phyloP scores from a whole-genome alignment of 2,329 filamentous ascomycete species.

The Exophiala sideris region DNA sequence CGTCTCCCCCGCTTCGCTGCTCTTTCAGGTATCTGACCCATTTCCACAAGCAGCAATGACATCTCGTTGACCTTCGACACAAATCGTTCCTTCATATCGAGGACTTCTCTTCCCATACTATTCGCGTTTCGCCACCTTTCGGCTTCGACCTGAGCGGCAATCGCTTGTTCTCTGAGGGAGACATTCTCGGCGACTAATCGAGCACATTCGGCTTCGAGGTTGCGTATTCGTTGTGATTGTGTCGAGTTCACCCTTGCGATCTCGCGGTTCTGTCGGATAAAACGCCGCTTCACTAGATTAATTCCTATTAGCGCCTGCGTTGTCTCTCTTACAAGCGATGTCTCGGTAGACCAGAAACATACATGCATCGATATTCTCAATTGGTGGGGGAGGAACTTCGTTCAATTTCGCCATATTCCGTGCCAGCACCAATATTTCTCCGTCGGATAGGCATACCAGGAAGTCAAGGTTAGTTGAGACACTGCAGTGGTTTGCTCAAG shows the following conservation, averaged over 20 bases:
- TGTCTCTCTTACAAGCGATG: not conserved
- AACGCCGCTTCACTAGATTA: conserved; percentile 56
- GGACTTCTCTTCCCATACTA: conserved; percentile 46
- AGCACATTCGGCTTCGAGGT: conserved; percentile 60
- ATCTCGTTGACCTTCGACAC: conserved; percentile 57
- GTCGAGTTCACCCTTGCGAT: conserved; percentile 62
- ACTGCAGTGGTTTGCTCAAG: not conserved
- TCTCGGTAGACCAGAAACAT: conserved; percentile 29
- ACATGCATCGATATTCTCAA: conserved; percentile 49
- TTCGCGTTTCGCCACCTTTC: conserved; percentile 46
- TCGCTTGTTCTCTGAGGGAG: conserved; percentile 56
- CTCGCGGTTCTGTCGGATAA: conserved; percentile 64
- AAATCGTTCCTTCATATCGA: conserved; percentile 52
- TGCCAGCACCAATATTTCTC: not conserved
- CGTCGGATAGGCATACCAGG: not conserved
- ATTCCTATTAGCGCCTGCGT: no score
- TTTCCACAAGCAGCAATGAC: conserved; percentile 51
- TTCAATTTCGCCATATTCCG: conserved; percentile 48
- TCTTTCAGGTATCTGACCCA: conserved; percentile 41
- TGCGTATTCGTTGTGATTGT: conserved; percentile 62
- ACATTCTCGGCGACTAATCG: conserved; percentile 60
- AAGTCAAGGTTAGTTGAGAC: not conserved
- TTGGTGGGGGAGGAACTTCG: conserved; percentile 39
- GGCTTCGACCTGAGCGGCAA: conserved; percentile 54
- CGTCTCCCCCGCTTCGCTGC: conserved; percentile 9